Conservation (phyloP, 2,329 filamentous ascomycete species). For the Dendryphion nanum region DNA sequence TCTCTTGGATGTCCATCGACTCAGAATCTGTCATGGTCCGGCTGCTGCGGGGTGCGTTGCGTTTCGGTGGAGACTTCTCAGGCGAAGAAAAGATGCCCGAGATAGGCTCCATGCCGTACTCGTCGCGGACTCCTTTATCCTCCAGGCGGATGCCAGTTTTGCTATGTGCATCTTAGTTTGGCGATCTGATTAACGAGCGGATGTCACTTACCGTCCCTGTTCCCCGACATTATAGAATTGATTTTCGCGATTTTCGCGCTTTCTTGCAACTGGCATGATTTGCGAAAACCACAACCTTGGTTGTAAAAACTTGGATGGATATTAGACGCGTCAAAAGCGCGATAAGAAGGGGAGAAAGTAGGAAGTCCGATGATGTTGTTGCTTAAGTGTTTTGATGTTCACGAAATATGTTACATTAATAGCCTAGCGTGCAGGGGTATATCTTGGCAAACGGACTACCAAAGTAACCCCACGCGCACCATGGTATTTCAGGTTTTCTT, state of each 20-base stretch:
- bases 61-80: slow-evolving; percentile 56
- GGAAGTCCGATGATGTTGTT: no score
- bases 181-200: not conserved
- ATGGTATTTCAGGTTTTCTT: no score
- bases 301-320: no score
- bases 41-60: slow-evolving; percentile 29
- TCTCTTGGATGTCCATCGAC: slow-evolving; percentile 64
- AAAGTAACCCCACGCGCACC: no score
- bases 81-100: slow-evolving; percentile 89
- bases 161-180: slow-evolving; percentile 47
- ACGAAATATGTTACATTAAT: no score
- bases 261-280: slow-evolving; percentile 21
- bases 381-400: no score
- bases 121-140: slow-evolving; percentile 78
- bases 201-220: slow-evolving; percentile 33
- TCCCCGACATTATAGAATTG: slow-evolving; percentile 41
- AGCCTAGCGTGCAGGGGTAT: no score
- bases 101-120: slow-evolving; percentile 86
- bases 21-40: slow-evolving; percentile 53
- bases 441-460: no score
- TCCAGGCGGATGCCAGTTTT: slow-evolving; percentile 85
- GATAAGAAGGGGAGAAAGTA: no score
- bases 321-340: no score
- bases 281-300: no score
- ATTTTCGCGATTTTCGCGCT: slow-evolving; percentile 40